Evolutionary conservation across 192 early-diverging fungal species (phyloP), one percentile per base, ranked within the genome.

Genomic region (Haplosporangium gracile): DNA sequence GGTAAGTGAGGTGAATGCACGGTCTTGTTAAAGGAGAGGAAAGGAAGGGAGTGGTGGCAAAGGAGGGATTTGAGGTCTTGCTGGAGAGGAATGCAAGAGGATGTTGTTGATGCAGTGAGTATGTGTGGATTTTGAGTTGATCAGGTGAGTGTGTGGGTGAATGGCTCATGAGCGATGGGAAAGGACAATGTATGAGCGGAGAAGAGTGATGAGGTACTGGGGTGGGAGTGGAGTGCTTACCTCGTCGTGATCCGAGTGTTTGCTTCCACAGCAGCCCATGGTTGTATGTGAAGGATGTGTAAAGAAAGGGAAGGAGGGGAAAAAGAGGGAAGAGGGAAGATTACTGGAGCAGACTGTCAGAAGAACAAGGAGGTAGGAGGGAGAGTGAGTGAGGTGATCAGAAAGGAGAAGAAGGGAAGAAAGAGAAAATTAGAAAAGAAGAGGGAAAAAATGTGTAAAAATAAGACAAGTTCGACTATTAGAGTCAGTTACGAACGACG

Each of bases 211-310:
- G n/a, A 49, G 34, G 26, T 40, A 49, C 2, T 16, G n/a, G 51
- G 26, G 39, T 18, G 22, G 22, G 29, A 24, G 11, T 24, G 15
- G 22, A 40, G 42, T 32, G 68, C 49, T 57, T 85, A 86, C 84
- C 84, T 86, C 78, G 70, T 86, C 70, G 60, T 81, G 79, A 80
- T 81, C 84, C 74, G 79, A 34, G 36, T 86, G 84, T 81, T 86
- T 86, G 74, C 84, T 86, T 80, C 84, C 84, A 81, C 84, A 86
- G 79, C 84, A 86, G 39, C 84, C 84, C 84, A 86, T 86, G 43
- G 74, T 76, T 43, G 63, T 18, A 40, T 65, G 49, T 71, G 77
- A 22, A 65, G 71, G 65, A 34, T 42, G 36, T 51, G 77, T 29
- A 34, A 69, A 49, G 60, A 32, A 68, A 57, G 73, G 20, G 34